Evolutionary conservation across 257 asterid species (phyloP).

Genomic region (Solanum microdontum): DNA sequence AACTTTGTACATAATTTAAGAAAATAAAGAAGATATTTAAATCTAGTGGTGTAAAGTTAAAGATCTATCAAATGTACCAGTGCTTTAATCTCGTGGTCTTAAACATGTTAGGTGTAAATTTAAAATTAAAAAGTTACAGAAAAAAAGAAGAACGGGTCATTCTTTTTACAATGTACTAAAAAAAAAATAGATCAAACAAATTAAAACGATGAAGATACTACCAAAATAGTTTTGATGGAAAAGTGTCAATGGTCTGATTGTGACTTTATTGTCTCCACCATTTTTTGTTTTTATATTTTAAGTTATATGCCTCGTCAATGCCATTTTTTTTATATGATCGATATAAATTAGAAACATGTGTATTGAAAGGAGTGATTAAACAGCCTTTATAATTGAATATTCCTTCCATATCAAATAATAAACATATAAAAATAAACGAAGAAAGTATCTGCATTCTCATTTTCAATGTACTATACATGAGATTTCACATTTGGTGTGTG

Average conservation of each 20-base stretch:
- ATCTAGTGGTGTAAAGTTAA: no score
- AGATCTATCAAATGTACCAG: no score
- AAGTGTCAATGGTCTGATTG: neutral
- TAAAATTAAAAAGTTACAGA: no score
- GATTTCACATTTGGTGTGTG: neutral
- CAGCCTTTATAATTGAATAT: neutral
- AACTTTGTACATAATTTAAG: no score
- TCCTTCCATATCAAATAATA: no score
- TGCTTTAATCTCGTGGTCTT: neutral
- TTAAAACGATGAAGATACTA: no score
- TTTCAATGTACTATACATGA: neutral
- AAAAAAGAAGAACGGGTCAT: neutral
- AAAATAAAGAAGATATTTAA: no score
- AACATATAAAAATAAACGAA: accelerated
- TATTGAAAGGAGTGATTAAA: no score
- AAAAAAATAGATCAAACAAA: no score
- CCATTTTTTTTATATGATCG: neutral
- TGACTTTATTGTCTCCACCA: neutral
- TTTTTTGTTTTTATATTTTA: no score
- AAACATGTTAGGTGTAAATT: accelerated
- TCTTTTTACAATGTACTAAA: neutral
- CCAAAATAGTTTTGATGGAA: neutral
- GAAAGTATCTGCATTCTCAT: no score
- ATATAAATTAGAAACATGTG: neutral
- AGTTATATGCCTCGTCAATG: neutral